These are phyloP conservation scores for Ilyonectria sp. DNA, from an alignment of 2,329 filamentous ascomycete genomes.

Conservation along the genomic window DNA sequence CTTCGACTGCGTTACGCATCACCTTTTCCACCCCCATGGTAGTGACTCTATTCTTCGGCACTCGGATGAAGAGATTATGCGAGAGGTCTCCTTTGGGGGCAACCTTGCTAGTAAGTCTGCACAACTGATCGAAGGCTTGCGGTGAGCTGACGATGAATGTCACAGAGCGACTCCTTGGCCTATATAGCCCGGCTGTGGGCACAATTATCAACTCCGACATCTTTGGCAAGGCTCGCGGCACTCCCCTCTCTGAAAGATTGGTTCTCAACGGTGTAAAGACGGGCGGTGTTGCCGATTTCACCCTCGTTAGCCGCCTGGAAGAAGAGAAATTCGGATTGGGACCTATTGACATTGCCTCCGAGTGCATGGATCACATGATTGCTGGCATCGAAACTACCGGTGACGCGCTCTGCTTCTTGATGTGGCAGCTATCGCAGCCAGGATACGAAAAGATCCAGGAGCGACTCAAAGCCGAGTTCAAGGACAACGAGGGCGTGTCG, in stretches of 20 bases:
- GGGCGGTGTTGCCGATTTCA: conserved; percentile 29
- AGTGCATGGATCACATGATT: conserved; percentile 40
- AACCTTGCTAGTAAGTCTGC: conserved; percentile 29
- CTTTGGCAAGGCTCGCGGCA: conserved; percentile 32
- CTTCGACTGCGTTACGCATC: conserved; percentile 34
- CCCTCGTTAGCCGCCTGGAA: conserved; percentile 32
- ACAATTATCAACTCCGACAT: conserved; percentile 19
- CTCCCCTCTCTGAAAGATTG: conserved; percentile 16
- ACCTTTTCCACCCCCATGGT: conserved; percentile 36
- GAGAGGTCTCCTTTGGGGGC: conserved; percentile 34
- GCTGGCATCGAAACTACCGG: conserved; percentile 43
- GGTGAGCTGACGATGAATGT: not conserved
- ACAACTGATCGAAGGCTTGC: not conserved
- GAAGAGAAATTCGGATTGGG: conserved; percentile 31
- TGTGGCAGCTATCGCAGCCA: conserved; percentile 40
- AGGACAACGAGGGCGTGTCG: not conserved
- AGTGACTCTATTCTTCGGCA: conserved; percentile 31
- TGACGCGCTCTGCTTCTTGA: conserved; percentile 38
- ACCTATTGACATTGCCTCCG: conserved; percentile 29
- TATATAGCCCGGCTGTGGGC: conserved; percentile 27
- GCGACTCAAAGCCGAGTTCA: conserved; percentile 23
- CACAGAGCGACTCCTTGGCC: conserved; percentile 25
- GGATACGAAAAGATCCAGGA: conserved; percentile 21
- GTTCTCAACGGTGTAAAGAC: conserved; percentile 27
- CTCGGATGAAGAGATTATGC: conserved; percentile 28